Evolutionary conservation across 2,329 filamentous ascomycete species (phyloP).

Genomic region (Fusarium fracticaudum): DNA sequence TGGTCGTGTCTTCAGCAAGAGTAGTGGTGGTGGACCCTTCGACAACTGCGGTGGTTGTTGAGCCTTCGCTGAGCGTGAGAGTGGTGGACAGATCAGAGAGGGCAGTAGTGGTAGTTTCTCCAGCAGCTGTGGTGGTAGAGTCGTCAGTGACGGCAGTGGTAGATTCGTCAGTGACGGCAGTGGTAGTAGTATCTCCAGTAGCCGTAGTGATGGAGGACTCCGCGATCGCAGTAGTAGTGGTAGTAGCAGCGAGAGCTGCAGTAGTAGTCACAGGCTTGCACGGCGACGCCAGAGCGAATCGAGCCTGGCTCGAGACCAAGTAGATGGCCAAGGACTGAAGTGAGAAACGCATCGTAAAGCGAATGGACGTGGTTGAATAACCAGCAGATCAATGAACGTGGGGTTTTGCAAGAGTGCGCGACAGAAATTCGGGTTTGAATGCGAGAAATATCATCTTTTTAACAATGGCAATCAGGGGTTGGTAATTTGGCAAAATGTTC

Average conservation of each 20-base stretch:
- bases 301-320: neutral
- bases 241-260: neutral
- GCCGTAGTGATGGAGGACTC: neutral
- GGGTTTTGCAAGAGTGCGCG: neutral
- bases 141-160: neutral
- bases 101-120: too few relatives aligned
- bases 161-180: neutral
- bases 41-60: neutral
- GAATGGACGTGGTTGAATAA: neutral
- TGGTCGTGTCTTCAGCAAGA: neutral
- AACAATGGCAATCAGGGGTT: neutral
- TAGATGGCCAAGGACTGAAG: neutral
- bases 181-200: too few relatives aligned
- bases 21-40: neutral
- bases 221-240: neutral
- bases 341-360: neutral
- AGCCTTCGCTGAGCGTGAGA: neutral
- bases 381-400: neutral
- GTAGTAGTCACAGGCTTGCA: neutral
- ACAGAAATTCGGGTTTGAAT: rapidly evolving
- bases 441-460: neutral
- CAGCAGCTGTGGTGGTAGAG: neutral
- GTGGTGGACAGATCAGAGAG: neutral
- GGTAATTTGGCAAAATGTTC: neutral
- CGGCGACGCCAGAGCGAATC: neutral